Evolutionary conservation across 148 eudicot species (phyloP).

Genomic region (Vaccinium myrtillus): DNA sequence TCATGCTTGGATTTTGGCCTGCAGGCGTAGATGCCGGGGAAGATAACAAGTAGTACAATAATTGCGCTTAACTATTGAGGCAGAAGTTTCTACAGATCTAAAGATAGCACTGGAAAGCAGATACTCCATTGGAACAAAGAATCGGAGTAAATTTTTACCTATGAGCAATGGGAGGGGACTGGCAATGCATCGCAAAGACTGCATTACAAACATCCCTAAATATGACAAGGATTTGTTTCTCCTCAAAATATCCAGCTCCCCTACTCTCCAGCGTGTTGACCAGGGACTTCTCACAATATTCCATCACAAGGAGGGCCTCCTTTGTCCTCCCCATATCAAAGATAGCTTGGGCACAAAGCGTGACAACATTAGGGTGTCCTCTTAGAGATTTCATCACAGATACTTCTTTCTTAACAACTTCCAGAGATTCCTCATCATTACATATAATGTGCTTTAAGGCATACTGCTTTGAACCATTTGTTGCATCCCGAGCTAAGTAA

Average conservation of each 20-base stretch:
- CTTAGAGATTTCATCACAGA: slow-evolving; percentile 80
- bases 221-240: slow-evolving; percentile 68
- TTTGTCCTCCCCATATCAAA: slow-evolving; percentile 95
- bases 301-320: slow-evolving; percentile 92
- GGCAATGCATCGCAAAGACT: slow-evolving; percentile 97
- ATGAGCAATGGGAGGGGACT: slow-evolving; percentile 94
- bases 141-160: slow-evolving; percentile 44
- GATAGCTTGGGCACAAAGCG: slow-evolving; percentile 58
- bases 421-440: slow-evolving; percentile 88
- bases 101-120: neutral
- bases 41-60: neutral
- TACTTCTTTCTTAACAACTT: slow-evolving; percentile 81
- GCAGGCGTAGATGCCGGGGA: neutral
- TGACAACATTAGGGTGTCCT: slow-evolving; percentile 94
- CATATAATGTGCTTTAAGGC: slow-evolving; percentile 96
- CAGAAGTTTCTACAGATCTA: slow-evolving; percentile 9
- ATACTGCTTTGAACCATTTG: slow-evolving; percentile 78
- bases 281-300: slow-evolving; percentile 87
- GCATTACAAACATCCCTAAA: slow-evolving; percentile 96
- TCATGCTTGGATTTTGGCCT: neutral
- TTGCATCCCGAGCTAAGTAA: slow-evolving; percentile 81
- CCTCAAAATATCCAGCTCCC: slow-evolving; percentile 87
- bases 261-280: slow-evolving; percentile 84
- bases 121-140: neutral
- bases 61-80: neutral